These are phyloP conservation scores for Clathrospora elynae DNA, from an alignment of 2,329 filamentous ascomycete genomes.

Conservation along the genomic window DNA sequence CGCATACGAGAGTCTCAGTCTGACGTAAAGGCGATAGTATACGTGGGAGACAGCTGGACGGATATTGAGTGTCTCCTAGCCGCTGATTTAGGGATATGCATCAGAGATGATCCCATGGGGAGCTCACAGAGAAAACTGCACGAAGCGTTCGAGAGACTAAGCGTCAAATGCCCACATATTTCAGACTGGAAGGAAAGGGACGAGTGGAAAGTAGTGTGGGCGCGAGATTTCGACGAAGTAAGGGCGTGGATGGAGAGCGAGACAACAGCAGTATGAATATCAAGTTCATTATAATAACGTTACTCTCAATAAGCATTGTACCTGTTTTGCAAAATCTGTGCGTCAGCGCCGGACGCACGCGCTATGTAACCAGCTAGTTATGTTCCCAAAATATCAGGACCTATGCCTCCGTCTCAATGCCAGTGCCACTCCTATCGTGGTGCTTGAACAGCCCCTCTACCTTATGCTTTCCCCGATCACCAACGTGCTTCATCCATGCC, in stretches of 20 bases:
- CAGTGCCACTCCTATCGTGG: constrained; percentile 57
- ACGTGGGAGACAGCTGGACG: constrained; percentile 56
- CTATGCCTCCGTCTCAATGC: constrained; percentile 72
- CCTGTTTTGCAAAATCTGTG: background rate
- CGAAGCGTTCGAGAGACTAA: constrained; percentile 42
- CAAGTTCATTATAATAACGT: too few species aligned
- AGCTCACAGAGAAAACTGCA: constrained; percentile 44
- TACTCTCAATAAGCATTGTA: too few species aligned
- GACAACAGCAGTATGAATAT: background rate
- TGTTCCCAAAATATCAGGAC: background rate
- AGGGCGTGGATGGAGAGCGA: constrained; percentile 8
- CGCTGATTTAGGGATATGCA: constrained; percentile 55
- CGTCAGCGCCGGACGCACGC: constrained; percentile 10
- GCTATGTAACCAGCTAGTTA: constrained; percentile 1
- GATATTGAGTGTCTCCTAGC: constrained; percentile 54
- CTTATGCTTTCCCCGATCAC: constrained; percentile 56
- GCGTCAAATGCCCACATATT: constrained; percentile 32
- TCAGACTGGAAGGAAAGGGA: constrained; percentile 16
- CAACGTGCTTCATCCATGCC: constrained; percentile 65
- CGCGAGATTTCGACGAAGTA: constrained; percentile 20
- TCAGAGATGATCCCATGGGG: constrained; percentile 47
- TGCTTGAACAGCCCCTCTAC: constrained; percentile 61
- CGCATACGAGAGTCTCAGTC: constrained; percentile 7
- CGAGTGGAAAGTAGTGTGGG: constrained; percentile 34
- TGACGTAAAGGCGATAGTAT: constrained; percentile 38